Base-by-base conservation (phyloP, 2,329 filamentous ascomycete species). In the Rosellinia necatrix region DNA sequence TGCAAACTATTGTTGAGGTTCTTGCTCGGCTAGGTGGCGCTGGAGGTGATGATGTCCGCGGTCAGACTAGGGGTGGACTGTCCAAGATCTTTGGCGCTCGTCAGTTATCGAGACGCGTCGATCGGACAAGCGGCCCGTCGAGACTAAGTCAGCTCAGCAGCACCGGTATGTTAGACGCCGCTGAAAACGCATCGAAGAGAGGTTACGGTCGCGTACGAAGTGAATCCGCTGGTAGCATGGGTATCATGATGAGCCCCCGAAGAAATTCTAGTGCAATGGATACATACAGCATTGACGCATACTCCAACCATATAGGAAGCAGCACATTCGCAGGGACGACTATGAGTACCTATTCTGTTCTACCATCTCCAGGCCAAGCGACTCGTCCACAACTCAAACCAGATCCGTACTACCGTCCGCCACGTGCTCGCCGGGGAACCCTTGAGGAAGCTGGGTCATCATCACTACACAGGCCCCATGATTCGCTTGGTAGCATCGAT, bases 11-110 rank as follows among this genome's bases (percentile, higher is more conserved):
- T 37, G 83, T 97, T 35, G 94, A 99, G 72, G 91, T 99, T 7
- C 78, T 87, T 46, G 92, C 92, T 22, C 84, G 93, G 49, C 79
- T 94, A 67, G 82, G 89, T 22, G 93, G 93, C 32, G 92, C 90
- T 27, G 94, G 92, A 44, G 88, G 87, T 19, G 89, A 93, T 64
- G 85, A 88, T 63, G 78, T 81, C 34, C 82, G 81, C 48, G 87
- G 87, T 34, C 84, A 89, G 61, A 85, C 86, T 47, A 80, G 91
- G 70, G 93, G 94, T 68, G 93, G 92, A 7, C 79, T 99, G 50
- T 87, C 88, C 64, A 96, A 92, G 75, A 91, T 92, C 41, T 96
- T 97, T 69, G 92, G 92, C 47, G 91, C 92, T 82, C 89, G 92
- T 42, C 92, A 97, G 72, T 78, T 97, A 35, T 90, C 90, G 10